A percentile compares a stretch with the other conserved stretches of the same genome.
Conservation (phyloP, 257 asterid genomes). For the Ilex aquifolium region DNA sequence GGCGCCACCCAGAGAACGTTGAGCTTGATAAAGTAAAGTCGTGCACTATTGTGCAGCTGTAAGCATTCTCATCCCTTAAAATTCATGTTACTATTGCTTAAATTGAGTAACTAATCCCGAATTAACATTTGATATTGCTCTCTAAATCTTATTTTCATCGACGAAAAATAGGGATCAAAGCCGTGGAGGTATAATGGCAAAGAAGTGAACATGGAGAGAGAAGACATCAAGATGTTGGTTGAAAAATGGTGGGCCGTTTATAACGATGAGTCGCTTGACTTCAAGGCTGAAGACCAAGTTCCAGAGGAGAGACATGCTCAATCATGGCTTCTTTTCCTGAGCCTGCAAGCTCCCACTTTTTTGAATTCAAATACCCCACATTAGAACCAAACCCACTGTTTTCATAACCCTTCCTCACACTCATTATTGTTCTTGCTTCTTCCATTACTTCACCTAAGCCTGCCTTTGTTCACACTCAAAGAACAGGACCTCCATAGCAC, state of each 20-base stretch:
- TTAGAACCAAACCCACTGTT: slow-evolving; percentile 9
- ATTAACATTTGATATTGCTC: neutral
- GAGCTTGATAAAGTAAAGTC: slow-evolving; percentile 49
- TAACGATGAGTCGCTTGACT: slow-evolving; percentile 48
- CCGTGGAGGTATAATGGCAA: slow-evolving; percentile 68
- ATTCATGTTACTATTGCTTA: too few relatives aligned
- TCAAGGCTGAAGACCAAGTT: slow-evolving; percentile 31
- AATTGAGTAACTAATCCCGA: neutral
- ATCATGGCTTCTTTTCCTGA: slow-evolving; percentile 43
- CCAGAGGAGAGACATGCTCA: slow-evolving; percentile 34
- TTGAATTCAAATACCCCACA: slow-evolving; percentile 35
- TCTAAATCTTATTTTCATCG: neutral
- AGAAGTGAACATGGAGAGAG: slow-evolving; percentile 63
- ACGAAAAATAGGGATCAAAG: slow-evolving; percentile 41
- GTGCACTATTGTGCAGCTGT: slow-evolving; percentile 75
- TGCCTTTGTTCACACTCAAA: slow-evolving; percentile 40
- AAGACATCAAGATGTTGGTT: slow-evolving; percentile 54
- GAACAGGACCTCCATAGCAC: slow-evolving; percentile 11
- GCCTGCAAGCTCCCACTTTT: slow-evolving; percentile 40
- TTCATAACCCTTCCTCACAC: too few relatives aligned
- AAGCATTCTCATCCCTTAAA: slow-evolving; percentile 8
- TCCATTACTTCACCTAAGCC: slow-evolving; percentile 14
- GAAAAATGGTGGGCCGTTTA: slow-evolving; percentile 68
- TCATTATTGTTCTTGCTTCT: slow-evolving; percentile 13
- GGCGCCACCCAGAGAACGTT: slow-evolving; percentile 72